These are phyloP conservation scores for Pontederia paniculata DNA, from an alignment of 176 grass and related monocot genomes.

Conservation along the genomic window DNA sequence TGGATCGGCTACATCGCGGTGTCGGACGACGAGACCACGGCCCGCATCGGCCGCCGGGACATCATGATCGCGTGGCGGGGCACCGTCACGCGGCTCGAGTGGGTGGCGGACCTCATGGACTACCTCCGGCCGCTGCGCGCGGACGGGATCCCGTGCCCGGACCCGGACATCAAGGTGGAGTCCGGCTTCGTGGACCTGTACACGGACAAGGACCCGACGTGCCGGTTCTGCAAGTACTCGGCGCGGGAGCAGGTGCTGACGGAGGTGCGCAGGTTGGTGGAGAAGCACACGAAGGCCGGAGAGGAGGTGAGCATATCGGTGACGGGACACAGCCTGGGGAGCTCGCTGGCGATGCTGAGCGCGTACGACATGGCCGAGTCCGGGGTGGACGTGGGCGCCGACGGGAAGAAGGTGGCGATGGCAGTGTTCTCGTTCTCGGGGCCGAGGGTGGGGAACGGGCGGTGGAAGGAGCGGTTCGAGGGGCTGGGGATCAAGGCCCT, in stretches of 20 bases:
- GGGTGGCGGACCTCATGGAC: background rate
- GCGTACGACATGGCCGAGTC: constrained; percentile 2
- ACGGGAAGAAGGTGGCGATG: background rate
- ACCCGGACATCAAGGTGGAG: background rate
- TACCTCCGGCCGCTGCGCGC: background rate
- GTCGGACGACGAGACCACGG: background rate
- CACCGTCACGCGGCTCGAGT: background rate
- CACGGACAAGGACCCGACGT: background rate
- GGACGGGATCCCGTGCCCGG: background rate
- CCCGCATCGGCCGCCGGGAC: background rate
- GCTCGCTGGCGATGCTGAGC: constrained; percentile 1
- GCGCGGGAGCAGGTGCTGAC: constrained; percentile 3
- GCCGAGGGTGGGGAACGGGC: constrained; percentile 3
- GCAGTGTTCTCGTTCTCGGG: constrained; percentile 2
- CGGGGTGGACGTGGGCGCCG: background rate
- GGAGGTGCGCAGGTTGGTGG: constrained; percentile 1
- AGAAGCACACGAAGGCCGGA: background rate
- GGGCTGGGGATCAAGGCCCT: constrained; percentile 60
- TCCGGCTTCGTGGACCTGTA: background rate
- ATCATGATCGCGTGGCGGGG: constrained; percentile 1
- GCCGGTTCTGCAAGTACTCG: background rate
- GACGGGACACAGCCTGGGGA: constrained; percentile 1
- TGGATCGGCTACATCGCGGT: constrained; percentile 7
- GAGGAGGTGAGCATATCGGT: constrained; percentile 8
- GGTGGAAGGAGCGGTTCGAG: background rate